A percentile compares a stretch with the other conserved stretches of the same genome.
These are phyloP conservation scores for Colletotrichum orbiculare DNA, from an alignment of 2,329 filamentous ascomycete genomes.

Conservation along the genomic window DNA sequence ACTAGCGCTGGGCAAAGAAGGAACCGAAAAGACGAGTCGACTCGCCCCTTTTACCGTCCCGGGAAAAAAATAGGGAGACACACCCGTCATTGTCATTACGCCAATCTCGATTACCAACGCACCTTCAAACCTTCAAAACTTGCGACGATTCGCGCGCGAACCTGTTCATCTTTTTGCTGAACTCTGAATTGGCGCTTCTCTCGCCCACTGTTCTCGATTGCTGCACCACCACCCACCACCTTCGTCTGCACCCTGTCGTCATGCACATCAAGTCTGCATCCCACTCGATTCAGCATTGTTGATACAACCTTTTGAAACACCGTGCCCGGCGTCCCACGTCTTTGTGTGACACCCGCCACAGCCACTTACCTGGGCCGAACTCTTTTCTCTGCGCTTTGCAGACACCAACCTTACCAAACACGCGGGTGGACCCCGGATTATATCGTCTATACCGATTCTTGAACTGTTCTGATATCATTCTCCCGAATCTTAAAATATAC, in stretches of 20 bases:
- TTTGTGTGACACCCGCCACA: slow-evolving; percentile 35
- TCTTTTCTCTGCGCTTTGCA: slow-evolving; percentile 26
- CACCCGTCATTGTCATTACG: no score
- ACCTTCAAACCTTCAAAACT: slow-evolving; percentile 17
- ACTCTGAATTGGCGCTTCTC: slow-evolving; percentile 14
- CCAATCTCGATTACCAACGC: no score
- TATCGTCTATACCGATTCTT: slow-evolving; percentile 28
- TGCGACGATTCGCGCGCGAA: slow-evolving; percentile 31
- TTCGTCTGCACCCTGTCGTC: slow-evolving; percentile 34
- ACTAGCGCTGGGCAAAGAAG: no score
- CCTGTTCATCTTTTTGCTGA: slow-evolving; percentile 15
- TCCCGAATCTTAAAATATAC: slow-evolving; percentile 29
- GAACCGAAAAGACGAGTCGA: no score
- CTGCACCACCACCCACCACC: slow-evolving; percentile 17
- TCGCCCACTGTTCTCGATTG: slow-evolving; percentile 19
- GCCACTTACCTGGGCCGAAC: slow-evolving; percentile 28
- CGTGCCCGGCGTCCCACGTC: slow-evolving; percentile 35
- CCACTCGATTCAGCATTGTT: slow-evolving; percentile 41
- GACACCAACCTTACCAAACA: slow-evolving; percentile 18
- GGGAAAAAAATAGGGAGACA: background rate
- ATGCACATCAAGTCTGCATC: slow-evolving; percentile 38
- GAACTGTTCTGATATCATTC: slow-evolving; percentile 26
- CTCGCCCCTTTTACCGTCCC: no score
- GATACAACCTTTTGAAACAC: slow-evolving; percentile 43
- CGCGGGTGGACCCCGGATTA: slow-evolving; percentile 31